Percentiles rank a stretch among this genome's conserved stretches.
Conservation (phyloP, 2,329 filamentous ascomycete species). For the Fusarium phyllophilum region DNA sequence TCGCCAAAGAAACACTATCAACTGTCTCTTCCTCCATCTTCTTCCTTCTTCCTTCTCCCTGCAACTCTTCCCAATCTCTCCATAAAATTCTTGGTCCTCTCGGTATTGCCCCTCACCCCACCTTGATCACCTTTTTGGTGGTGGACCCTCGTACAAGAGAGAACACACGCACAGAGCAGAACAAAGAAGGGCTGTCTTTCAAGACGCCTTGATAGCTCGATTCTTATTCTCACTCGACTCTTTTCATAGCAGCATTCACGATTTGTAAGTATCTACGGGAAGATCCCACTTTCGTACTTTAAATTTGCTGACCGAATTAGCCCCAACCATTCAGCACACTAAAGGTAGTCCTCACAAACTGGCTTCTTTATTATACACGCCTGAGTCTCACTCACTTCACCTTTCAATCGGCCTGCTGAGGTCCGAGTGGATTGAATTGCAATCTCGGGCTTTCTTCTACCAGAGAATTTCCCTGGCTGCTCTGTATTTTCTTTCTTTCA, state of each 20-base stretch:
- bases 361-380: conserved; percentile 9
- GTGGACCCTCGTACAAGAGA: conserved; percentile 33
- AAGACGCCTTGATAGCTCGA: conserved; percentile 7
- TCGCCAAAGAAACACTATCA: conserved; percentile 16
- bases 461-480: not conserved
- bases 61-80: conserved; percentile 28
- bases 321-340: not conserved
- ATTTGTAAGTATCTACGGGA: not conserved
- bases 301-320: not conserved
- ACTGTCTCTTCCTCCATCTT: conserved; percentile 23
- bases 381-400: not conserved
- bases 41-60: conserved; percentile 22
- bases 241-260: not conserved
- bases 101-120: conserved; percentile 33
- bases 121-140: conserved; percentile 25
- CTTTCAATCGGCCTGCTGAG: not conserved
- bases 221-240: not conserved
- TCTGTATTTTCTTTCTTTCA: not conserved
- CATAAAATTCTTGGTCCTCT: conserved; percentile 22
- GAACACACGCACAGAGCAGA: conserved; percentile 19
- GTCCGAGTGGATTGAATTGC: not conserved
- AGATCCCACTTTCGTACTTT: not conserved
- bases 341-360: not conserved
- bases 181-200: conserved; percentile 34
- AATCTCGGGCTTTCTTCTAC: not conserved